These are phyloP conservation scores for Lecanicillium sp. DNA, from an alignment of 2,329 filamentous ascomycete species.

Conservation along the genomic window DNA sequence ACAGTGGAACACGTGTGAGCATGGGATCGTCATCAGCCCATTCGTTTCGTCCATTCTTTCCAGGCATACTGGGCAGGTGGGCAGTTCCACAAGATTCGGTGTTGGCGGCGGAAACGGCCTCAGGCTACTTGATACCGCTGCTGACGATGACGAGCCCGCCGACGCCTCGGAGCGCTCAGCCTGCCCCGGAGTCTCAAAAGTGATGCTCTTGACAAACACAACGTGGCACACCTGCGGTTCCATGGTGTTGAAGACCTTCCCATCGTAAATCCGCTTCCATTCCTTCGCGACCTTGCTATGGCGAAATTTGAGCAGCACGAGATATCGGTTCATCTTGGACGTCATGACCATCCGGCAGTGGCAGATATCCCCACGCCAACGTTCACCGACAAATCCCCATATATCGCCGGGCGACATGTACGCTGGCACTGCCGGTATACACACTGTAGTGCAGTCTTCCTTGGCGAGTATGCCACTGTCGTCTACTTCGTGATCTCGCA, in stretches of 20 bases:
- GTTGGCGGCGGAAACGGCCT: slow-evolving; percentile 61
- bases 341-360: slow-evolving; percentile 95
- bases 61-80: slow-evolving; percentile 91
- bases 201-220: slow-evolving; percentile 88
- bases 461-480: slow-evolving; percentile 20
- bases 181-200: slow-evolving; percentile 60
- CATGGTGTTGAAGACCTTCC: slow-evolving; percentile 85
- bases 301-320: slow-evolving; percentile 92
- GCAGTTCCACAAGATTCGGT: slow-evolving; percentile 79
- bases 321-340: slow-evolving; percentile 79
- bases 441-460: slow-evolving; percentile 78
- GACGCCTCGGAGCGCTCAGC: slow-evolving; percentile 52
- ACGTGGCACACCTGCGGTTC: slow-evolving; percentile 95
- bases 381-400: slow-evolving; percentile 82
- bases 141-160: slow-evolving; percentile 37
- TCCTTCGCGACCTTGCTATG: slow-evolving; percentile 63
- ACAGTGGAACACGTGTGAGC: slow-evolving; percentile 96
- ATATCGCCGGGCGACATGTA: slow-evolving; percentile 91
- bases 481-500: slow-evolving; percentile 14
- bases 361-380: slow-evolving; percentile 76
- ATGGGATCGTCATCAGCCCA: slow-evolving; percentile 88
- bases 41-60: slow-evolving; percentile 98
- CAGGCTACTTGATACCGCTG: slow-evolving; percentile 34
- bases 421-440: slow-evolving; percentile 88
- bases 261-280: slow-evolving; percentile 85